phyloP scores from a whole-genome alignment of 2,329 filamentous ascomycete species.

The Colletotrichum spinosum region DNA sequence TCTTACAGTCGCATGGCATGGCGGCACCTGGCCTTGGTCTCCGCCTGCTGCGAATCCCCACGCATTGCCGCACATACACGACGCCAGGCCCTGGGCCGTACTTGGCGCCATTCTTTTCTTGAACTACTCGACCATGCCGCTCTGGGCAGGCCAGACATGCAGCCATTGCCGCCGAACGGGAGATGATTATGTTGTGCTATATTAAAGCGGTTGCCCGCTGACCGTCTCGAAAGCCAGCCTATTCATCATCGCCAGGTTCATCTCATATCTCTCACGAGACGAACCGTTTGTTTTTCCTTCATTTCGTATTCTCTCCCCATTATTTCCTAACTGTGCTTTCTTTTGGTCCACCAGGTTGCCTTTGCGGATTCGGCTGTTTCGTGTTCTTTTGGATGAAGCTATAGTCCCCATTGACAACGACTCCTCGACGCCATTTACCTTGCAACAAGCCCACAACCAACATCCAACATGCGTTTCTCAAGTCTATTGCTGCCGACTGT shows the following conservation, averaged over 20 bases:
- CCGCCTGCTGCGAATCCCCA: slow-evolving; percentile 27
- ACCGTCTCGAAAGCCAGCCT: not conserved
- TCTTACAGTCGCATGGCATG: slow-evolving; percentile 28
- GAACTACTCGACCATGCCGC: slow-evolving; percentile 8
- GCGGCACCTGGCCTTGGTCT: slow-evolving; percentile 32
- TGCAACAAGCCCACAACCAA: slow-evolving; percentile 21
- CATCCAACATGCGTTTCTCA: slow-evolving; percentile 62
- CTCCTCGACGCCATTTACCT: slow-evolving; percentile 2
- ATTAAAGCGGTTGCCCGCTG: slow-evolving; percentile 33
- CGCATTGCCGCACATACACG: slow-evolving; percentile 30
- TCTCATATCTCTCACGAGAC: slow-evolving; percentile 24
- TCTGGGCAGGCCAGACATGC: slow-evolving; percentile 13
- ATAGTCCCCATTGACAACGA: slow-evolving; percentile 11
- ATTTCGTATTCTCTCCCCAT: slow-evolving; percentile 35
- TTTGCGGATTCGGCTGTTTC: slow-evolving; percentile 19
- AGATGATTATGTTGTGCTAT: slow-evolving; percentile 23
- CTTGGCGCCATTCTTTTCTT: slow-evolving; percentile 19
- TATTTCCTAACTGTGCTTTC: slow-evolving; percentile 27
- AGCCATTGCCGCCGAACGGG: slow-evolving; percentile 19
- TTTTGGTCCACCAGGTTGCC: slow-evolving; percentile 22
- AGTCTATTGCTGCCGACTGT: slow-evolving; percentile 59
- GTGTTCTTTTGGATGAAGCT: slow-evolving; percentile 18
- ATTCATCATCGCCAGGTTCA: slow-evolving; percentile 8
- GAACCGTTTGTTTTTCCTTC: slow-evolving; percentile 35
- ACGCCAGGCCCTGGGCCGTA: slow-evolving; percentile 1